Base-by-base conservation (phyloP, 345 rosid species). In the Bretschneidera sinensis region DNA sequence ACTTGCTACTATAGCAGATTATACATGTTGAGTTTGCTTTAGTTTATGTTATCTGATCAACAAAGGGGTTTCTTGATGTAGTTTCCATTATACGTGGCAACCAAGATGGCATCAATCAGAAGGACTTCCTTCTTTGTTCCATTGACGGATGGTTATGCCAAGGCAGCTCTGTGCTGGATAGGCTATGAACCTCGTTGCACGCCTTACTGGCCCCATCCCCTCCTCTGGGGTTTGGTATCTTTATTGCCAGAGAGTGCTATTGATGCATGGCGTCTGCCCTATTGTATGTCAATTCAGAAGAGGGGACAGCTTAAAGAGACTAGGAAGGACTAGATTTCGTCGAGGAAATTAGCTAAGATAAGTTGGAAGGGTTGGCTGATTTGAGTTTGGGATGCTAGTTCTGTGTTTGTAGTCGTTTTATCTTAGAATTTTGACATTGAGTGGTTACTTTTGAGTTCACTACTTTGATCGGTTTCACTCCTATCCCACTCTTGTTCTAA, bases 61-160 rank as follows among this genome's bases (percentile, higher is more conserved):
- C 13, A 18, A 19, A 23, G 22, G 48, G 4, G 34, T 6, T 66
- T 45, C 52, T 68, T n/a, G 28, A 64, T 65, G 49, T 70, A 89
- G 94, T 85, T 84, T 66, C 96, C 94, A 0, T 70, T 89, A 51
- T 89, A 86, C 11, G 94, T 89, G 45, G 96, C 96, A 23, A 89
- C 96, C 6, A 89, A 86, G 71, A 89, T 89, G 94, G 84, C 96
- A 14, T 76, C 83, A 33, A 84, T 89, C 51, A 86, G 62, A 67
- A 73, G 78, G 65, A 79, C 96, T 28, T 86, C 96, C n/a, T 81
- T 86, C 71, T 78, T 86, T 54, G 82, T 84, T 28, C 94, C 96
- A 57, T 89, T 89, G 6, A 55, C 79, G 13, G 89, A 89, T 14
- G 80, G 83, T 34, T 89, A 89, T 66, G 91, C 87, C 57, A 60